Percentiles rank a stretch among this genome's conserved stretches.
Evolutionary conservation across 2,329 filamentous ascomycete species (phyloP).

Genomic region (Phialemonium atrogriseum): DNA sequence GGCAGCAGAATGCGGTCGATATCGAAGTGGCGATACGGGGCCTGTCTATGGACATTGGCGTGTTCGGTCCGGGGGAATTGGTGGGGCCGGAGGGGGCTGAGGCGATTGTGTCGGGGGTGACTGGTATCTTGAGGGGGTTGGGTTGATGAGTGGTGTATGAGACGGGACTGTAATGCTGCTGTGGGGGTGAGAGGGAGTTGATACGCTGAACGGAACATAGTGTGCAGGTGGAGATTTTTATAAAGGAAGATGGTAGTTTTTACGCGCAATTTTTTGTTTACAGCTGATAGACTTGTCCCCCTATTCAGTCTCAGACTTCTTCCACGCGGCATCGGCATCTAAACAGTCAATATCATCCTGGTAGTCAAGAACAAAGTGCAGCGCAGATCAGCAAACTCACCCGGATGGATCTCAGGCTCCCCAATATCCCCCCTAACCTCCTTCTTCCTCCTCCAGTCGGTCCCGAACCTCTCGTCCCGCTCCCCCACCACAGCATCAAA

Average conservation of each 20-base stretch:
- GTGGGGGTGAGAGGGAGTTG: too few relatives aligned
- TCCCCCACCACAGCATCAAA: slow-evolving; percentile 33
- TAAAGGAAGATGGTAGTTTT: too few relatives aligned
- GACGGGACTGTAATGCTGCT: too few relatives aligned
- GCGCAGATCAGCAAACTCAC: slow-evolving; percentile 14
- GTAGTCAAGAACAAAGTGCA: not conserved
- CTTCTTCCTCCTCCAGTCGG: slow-evolving; percentile 35
- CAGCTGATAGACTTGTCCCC: too few relatives aligned
- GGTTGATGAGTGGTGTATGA: too few relatives aligned
- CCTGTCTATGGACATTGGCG: slow-evolving; percentile 12
- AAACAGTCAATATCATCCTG: not conserved
- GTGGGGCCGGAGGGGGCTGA: slow-evolving; percentile 4
- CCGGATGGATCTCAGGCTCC: slow-evolving; percentile 32
- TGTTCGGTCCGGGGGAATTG: slow-evolving; percentile 11
- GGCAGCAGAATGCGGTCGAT: slow-evolving; percentile 9
- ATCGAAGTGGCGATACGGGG: slow-evolving; percentile 12
- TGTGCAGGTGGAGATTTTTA: too few relatives aligned
- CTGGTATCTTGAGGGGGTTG: slow-evolving; percentile 2
- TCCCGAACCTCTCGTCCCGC: slow-evolving; percentile 36
- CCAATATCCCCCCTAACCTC: slow-evolving; percentile 33
- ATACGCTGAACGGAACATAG: too few relatives aligned
- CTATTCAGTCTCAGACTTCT: slow-evolving; percentile 8
- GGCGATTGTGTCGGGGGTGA: slow-evolving; percentile 6
- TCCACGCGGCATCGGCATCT: slow-evolving; percentile 15
- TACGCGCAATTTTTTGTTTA: too few relatives aligned